phyloP scores from a whole-genome alignment of 2,329 filamentous ascomycete genomes.

The Fonsecaea pedrosoi region DNA sequence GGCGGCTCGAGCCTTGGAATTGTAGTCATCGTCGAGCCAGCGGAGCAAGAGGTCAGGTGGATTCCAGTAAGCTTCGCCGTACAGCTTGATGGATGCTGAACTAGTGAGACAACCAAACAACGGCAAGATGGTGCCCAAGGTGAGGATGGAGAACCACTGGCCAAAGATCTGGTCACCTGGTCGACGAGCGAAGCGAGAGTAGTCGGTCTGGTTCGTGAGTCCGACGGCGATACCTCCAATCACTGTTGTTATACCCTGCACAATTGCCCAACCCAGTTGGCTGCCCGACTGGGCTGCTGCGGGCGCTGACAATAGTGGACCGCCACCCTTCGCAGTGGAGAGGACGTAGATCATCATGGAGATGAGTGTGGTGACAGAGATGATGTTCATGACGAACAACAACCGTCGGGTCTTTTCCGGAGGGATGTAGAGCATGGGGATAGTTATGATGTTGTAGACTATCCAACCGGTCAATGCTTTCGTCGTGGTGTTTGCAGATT shows the following conservation, averaged over 20 bases:
- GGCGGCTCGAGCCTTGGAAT: conserved; percentile 49
- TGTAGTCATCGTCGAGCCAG: conserved; percentile 47
- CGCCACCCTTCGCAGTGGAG: conserved; percentile 44
- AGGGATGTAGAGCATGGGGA: conserved; percentile 53
- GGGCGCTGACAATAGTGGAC: conserved; percentile 41
- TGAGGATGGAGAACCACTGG: conserved; percentile 48
- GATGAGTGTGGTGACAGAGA: conserved; percentile 41
- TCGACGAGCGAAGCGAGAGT: conserved; percentile 47
- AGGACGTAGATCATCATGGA: conserved; percentile 45
- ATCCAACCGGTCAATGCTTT: conserved; percentile 47
- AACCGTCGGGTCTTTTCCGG: conserved; percentile 51
- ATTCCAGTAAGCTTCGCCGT: conserved; percentile 51
- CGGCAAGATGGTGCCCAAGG: conserved; percentile 49
- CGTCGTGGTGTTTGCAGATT: conserved; percentile 46
- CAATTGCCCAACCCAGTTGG: conserved; percentile 32
- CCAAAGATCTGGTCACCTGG: conserved; percentile 53
- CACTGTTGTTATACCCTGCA: conserved; percentile 43
- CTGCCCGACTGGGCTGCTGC: conserved; percentile 30
- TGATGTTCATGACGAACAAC: conserved; percentile 42
- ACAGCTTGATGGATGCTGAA: conserved; percentile 44
- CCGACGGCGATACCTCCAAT: conserved; percentile 45
- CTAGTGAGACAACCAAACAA: conserved; percentile 50
- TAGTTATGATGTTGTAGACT: conserved; percentile 46
- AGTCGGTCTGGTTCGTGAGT: conserved; percentile 45
- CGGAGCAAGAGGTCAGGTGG: conserved; percentile 50